Evolutionary conservation across 768 basidiomycete species (phyloP).

Genomic region (Lepiota venenata): DNA sequence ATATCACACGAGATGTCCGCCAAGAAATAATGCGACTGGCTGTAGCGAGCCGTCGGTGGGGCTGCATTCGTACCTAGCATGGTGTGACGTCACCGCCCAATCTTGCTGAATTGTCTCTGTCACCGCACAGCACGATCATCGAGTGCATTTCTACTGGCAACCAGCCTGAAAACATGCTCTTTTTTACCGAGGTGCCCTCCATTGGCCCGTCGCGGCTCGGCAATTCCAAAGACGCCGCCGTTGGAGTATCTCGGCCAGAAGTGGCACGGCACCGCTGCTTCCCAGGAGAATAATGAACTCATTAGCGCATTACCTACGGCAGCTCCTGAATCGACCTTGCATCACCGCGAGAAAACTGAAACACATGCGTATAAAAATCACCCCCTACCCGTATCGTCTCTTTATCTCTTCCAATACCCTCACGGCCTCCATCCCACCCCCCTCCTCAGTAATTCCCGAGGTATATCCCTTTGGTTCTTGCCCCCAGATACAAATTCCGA

Average conservation of each 20-base stretch:
- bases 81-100: too few species aligned
- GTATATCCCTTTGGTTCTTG: background rate
- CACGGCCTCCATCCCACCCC: background rate
- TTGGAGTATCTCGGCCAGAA: slow-evolving; percentile 6
- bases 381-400: background rate
- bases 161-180: too few species aligned
- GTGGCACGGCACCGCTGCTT: background rate
- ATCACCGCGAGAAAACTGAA: slow-evolving; percentile 3
- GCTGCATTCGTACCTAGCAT: too few species aligned
- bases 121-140: too few species aligned
- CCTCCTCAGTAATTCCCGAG: background rate
- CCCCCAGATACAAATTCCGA: background rate
- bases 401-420: background rate
- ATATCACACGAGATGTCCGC: too few species aligned
- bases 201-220: background rate
- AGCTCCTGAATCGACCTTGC: background rate
- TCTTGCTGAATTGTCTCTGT: too few species aligned
- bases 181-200: too few species aligned
- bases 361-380: slow-evolving; percentile 2
- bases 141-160: too few species aligned
- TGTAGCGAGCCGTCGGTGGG: too few species aligned
- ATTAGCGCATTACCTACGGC: background rate
- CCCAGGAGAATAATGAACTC: background rate
- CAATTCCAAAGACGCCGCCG: background rate
- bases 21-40: too few species aligned